Conservation (phyloP, 169 alveolate species). For the Fabrea salina region DNA sequence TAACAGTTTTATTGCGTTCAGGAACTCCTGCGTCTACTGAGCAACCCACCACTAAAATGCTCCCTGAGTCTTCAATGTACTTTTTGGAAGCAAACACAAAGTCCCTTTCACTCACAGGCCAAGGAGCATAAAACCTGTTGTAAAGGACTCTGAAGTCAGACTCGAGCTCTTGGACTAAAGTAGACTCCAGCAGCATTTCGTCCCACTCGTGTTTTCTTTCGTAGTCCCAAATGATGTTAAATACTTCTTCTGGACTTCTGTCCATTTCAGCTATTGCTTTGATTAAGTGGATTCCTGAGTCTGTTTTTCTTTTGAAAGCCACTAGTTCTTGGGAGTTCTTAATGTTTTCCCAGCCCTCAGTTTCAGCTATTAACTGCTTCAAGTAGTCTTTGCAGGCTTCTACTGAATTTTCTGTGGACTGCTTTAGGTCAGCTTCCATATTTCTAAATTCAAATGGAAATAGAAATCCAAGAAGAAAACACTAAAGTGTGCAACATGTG, state of each 20-base stretch:
- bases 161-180: background rate
- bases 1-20: slow-evolving; percentile 1
- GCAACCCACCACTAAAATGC: background rate
- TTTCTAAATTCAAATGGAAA: too few species aligned
- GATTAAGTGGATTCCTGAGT: background rate
- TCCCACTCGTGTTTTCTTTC: slow-evolving; percentile 5
- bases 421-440: background rate
- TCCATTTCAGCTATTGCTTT: background rate
- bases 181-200: background rate
- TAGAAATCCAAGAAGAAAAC: too few species aligned
- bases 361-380: background rate
- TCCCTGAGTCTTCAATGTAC: background rate
- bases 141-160: background rate
- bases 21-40: background rate
- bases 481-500: too few species aligned
- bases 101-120: slow-evolving; percentile 30
- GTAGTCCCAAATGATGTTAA: background rate
- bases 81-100: background rate
- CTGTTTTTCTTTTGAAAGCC: background rate
- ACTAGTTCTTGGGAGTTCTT: background rate
- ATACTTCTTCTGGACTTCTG: background rate
- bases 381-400: background rate
- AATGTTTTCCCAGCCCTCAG: background rate
- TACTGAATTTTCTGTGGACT: background rate
- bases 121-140: slow-evolving; percentile 9